Evolutionary conservation across 2,329 filamentous ascomycete species (phyloP).

Genomic region (Dryadomyces quercivorus): DNA sequence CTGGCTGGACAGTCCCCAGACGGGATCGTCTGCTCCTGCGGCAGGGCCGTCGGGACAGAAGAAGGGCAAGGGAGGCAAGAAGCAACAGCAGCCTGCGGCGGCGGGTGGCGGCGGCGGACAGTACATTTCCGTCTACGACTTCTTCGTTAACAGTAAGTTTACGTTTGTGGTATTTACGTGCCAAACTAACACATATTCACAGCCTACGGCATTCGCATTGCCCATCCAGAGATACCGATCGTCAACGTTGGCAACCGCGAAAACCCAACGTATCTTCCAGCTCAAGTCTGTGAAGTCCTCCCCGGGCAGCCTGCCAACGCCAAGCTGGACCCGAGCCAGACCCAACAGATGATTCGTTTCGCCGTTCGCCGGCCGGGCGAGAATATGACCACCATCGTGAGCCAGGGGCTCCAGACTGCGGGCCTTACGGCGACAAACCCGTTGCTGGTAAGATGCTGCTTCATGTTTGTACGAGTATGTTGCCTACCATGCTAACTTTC

Average conservation of each 20-base stretch:
- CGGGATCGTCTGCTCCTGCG: constrained; percentile 1
- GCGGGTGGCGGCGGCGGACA: constrained; percentile 18
- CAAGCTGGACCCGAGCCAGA: constrained; percentile 39
- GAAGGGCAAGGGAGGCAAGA: background rate
- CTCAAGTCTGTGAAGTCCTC: constrained; percentile 42
- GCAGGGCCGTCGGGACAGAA: background rate
- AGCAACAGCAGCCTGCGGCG: constrained; percentile 2
- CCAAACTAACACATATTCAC: background rate
- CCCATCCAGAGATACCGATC: constrained; percentile 30
- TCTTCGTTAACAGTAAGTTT: constrained; percentile 31
- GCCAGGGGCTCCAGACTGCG: constrained; percentile 33
- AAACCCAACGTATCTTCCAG: constrained; percentile 44
- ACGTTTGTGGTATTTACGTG: too few relatives aligned
- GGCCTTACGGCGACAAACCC: constrained; percentile 29
- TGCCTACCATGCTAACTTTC: background rate
- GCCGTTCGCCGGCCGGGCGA: constrained; percentile 42
- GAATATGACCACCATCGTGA: constrained; percentile 43
- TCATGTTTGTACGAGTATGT: background rate
- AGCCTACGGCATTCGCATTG: constrained; percentile 24
- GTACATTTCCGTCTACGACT: constrained; percentile 39
- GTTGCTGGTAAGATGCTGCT: constrained; percentile 10
- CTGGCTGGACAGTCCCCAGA: constrained; percentile 24
- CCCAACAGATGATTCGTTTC: constrained; percentile 45
- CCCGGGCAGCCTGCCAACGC: constrained; percentile 41
- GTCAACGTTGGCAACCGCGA: constrained; percentile 45